These are phyloP conservation scores for Parachaetomium inaequale DNA, from an alignment of 495 filamentous ascomycete species.

Conservation along the genomic window DNA sequence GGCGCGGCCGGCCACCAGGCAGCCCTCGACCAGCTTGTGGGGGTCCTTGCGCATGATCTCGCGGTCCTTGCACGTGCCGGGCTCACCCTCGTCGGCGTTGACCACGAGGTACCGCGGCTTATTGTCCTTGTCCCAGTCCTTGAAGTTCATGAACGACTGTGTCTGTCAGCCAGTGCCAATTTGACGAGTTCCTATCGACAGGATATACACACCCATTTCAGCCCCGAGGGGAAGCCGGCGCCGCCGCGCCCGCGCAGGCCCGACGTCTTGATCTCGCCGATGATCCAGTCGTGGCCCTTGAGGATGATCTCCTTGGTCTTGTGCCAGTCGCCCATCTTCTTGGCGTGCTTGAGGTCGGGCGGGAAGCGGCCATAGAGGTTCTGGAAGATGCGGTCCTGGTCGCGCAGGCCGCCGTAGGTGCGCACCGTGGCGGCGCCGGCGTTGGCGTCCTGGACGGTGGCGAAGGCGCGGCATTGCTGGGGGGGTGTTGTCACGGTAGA, in stretches of 20 bases:
- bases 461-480: conserved; percentile 50
- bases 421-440: conserved; percentile 65
- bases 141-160: conserved; percentile 99
- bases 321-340: conserved; percentile 99
- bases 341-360: conserved; percentile 84
- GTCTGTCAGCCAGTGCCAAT: conserved; percentile 26
- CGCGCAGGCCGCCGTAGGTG: conserved; percentile 78
- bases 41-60: conserved; percentile 99
- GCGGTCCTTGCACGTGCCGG: conserved; percentile 98
- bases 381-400: conserved; percentile 98
- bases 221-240: conserved; percentile 93
- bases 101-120: conserved; percentile 95
- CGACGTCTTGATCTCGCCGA: conserved; percentile 92
- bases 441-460: conserved; percentile 87
- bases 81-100: conserved; percentile 98
- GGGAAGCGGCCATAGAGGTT: conserved; percentile 94
- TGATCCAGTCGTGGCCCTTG: conserved; percentile 99
- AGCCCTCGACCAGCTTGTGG: conserved; percentile 97
- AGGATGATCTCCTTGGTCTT: conserved; percentile 97
- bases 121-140: conserved; percentile 97
- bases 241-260: conserved; percentile 94
- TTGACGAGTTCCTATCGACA: not conserved
- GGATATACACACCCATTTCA: conserved; percentile 83
- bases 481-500: conserved; percentile 12
- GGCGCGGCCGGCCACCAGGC: conserved; percentile 89